phyloP scores from a whole-genome alignment of 257 asterid genomes.

The Oldenlandia corymbosa region DNA sequence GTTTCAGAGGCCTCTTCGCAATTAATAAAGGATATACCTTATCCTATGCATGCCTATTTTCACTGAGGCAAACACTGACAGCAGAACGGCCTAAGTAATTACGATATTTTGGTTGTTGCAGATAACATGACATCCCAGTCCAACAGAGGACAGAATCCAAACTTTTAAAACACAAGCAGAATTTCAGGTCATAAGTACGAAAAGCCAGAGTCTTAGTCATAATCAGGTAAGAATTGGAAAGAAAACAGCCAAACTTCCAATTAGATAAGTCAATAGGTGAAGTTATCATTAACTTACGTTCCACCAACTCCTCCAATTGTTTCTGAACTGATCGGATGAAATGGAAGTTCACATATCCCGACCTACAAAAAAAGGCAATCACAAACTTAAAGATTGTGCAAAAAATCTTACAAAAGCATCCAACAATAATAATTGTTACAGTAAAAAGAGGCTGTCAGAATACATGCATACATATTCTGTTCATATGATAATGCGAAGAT shows the following conservation, averaged over 20 bases:
- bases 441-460: neutral
- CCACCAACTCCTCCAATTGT: slow-evolving; percentile 94
- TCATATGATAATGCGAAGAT: neutral
- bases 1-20: neutral
- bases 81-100: neutral
- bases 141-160: too few species aligned
- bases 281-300: slow-evolving; percentile 56
- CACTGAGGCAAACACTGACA: neutral
- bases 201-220: neutral
- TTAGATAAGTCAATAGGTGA: slow-evolving; percentile 8
- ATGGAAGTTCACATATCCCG: slow-evolving; percentile 97
- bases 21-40: neutral
- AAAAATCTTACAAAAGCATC: neutral
- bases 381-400: neutral
- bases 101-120: too few species aligned
- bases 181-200: neutral
- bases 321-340: slow-evolving; percentile 96
- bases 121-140: too few species aligned
- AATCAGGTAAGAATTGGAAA: neutral
- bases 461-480: neutral
- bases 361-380: slow-evolving; percentile 41
- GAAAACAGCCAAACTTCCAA: slow-evolving; percentile 3
- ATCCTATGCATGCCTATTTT: neutral
- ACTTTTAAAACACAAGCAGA: too few species aligned
- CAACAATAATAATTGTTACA: neutral